Evolutionary conservation across 1,139 yeast species (phyloP), one percentile per base, ranked within the genome.

Genomic region (Saccharomyces pastorianus): DNA sequence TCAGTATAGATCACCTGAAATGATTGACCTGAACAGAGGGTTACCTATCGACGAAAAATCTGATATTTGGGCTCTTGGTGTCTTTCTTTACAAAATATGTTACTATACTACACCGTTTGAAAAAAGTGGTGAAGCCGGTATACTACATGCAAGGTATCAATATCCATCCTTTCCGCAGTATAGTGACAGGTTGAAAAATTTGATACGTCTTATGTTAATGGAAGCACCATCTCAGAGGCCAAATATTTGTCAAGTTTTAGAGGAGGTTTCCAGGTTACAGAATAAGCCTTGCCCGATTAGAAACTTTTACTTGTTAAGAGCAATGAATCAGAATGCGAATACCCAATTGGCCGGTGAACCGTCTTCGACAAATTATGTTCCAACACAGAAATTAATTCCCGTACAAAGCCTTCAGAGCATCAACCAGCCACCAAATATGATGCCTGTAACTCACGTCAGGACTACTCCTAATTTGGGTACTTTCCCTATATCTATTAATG

Each of bases 1-100:
- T 0, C 95, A 86, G 67, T 86, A 86, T 63, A 73, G 95, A 55
- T 76, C 88, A 0, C 95, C 95, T 0, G 95, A 86, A 68, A 86
- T 86, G 93, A 76, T 86, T 51, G 91, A 86, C 63, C 74, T 86
- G 49, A 80, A 81, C 60, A 73, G 84, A 52, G 84, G 85, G 1
- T 73, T 78, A 50, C 84, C 90, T 4, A 83, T 86, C 32, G 88
- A 86, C 67, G 88, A 85, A 60, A 85, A 84, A 68, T 78, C 87
- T 4, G 95, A 86, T 69, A 82, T 86, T 38, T 86, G 95, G 95
- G 95, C 95, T 0, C 70, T 86, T 44, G 95, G 95, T 8, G 85
- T 88, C 34, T 85, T 85, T 60, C 71, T 86, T 29, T 86, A 84
- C 71, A 86, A 86, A 64, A 70, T 86, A 53, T 85, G 93, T 68